Evolutionary conservation across 352 stramenopile species (phyloP).

Genomic region (Blastocystis sp.): DNA sequence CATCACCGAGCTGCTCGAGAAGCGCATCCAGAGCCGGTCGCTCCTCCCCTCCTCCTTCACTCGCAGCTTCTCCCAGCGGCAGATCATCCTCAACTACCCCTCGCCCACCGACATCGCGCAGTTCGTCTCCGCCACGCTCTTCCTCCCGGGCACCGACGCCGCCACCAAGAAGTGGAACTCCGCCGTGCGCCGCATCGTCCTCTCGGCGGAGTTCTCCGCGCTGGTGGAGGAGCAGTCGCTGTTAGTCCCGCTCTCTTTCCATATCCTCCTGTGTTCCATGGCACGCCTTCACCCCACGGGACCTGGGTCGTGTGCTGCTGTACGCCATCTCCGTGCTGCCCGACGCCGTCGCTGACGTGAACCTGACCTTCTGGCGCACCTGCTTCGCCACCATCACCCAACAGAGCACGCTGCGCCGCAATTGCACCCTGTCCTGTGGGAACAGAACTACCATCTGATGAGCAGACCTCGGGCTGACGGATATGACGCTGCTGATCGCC

Average conservation of each 20-base stretch:
- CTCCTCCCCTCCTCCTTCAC: not conserved
- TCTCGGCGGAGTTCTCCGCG: not conserved
- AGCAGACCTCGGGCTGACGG: slow-evolving; percentile 10
- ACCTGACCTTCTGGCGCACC: not conserved
- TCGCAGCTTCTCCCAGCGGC: slow-evolving; percentile 19
- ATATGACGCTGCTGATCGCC: slow-evolving; percentile 25
- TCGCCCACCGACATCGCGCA: slow-evolving; percentile 2
- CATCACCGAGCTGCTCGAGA: slow-evolving; percentile 29
- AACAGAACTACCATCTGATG: not conserved
- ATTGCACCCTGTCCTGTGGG: not conserved
- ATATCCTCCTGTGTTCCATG: slow-evolving; percentile 6
- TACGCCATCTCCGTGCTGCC: slow-evolving; percentile 1
- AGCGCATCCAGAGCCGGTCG: slow-evolving; percentile 40
- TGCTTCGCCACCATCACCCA: not conserved
- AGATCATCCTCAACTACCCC: slow-evolving; percentile 33
- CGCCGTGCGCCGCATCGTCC: not conserved
- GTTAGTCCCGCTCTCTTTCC: slow-evolving; percentile 16
- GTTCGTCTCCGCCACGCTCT: not conserved
- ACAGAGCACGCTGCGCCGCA: not conserved
- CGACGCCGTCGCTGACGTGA: not conserved
- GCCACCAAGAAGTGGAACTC: slow-evolving; percentile 14
- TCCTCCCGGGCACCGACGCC: not conserved
- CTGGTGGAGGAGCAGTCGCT: slow-evolving; percentile 21
- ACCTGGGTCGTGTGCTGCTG: not conserved
- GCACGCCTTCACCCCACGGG: not conserved